Evolutionary conservation across 257 asterid species (phyloP).

Genomic region (Solanum habrochaites): DNA sequence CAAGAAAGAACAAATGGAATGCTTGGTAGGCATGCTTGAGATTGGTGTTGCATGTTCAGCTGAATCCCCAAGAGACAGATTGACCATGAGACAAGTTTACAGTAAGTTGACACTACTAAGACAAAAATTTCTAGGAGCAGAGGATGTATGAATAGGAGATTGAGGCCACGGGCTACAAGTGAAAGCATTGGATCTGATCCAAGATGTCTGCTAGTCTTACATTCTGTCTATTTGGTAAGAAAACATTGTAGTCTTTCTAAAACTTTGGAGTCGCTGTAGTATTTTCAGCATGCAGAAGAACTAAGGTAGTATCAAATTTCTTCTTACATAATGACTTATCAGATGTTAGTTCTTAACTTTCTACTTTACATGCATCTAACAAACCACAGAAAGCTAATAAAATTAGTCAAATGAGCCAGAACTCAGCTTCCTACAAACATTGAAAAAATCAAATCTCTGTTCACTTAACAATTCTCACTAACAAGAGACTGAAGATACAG

Average conservation of each 20-base stretch:
- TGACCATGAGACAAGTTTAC: conserved; percentile 2
- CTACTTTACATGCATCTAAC: background rate
- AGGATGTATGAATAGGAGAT: background rate
- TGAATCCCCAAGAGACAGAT: conserved; percentile 4
- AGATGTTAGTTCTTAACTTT: background rate
- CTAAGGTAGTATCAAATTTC: background rate
- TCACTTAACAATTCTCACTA: background rate
- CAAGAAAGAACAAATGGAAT: background rate
- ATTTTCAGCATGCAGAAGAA: background rate
- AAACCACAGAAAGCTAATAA: background rate
- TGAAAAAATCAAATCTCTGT: background rate
- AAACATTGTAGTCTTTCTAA: background rate
- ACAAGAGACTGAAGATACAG: background rate
- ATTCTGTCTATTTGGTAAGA: background rate
- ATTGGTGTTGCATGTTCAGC: conserved; percentile 11
- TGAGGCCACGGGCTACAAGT: background rate
- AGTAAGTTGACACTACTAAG: background rate
- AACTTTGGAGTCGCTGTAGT: background rate
- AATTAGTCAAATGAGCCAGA: background rate
- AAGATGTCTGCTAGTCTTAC: background rate
- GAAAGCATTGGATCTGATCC: background rate
- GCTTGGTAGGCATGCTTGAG: conserved; percentile 4
- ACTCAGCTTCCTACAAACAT: background rate
- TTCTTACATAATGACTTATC: background rate
- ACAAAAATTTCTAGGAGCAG: background rate